Base-by-base conservation (phyloP, 371 early-diverging fungal genomes). In the Entomophthora muscae region DNA sequence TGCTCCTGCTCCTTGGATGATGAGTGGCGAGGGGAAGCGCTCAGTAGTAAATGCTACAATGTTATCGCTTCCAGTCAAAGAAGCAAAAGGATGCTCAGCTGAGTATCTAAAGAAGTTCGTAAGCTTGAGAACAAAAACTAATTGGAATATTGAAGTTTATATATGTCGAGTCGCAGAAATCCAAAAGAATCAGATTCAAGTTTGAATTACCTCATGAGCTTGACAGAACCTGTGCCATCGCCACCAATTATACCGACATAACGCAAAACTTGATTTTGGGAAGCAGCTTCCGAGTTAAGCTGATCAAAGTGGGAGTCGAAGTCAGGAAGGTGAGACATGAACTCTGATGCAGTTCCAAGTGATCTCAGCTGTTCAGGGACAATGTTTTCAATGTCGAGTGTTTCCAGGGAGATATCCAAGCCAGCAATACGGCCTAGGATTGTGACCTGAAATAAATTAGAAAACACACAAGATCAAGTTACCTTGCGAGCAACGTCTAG, bases 401-500 rank as follows among this genome's bases (percentile, higher is more conserved):
- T 83, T 23, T 83, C 83, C 59, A 88, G 75, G 58, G 82, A 76
- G 32, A 94, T 67, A 60, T 81, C 79, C 65, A 88, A 66, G 3
- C 95, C 95, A 28, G 92, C 88, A 29, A 89, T 74, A 58, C 98
- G 88, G 23, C 86, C 93, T 24, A 94, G 79, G 61, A 97, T 97
- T 5, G 83, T 81, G 27, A 85, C 86, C 79, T 79, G 69, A 23
- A 27, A 26, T 32, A n/a, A 28, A 28, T 52, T 30, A 52, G 53
- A 29, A 57, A 29, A 30, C 17, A 62, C 13, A 29, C 30, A 10
- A 65, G n/a, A n/a, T 13, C n/a, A 7, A 57, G 66, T 66, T 55
- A 85, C 89, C 77, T 97, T 97, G 65, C 98, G 88, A 22, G 91
- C 97, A n/a, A 98, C 95, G 70, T 98, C 98, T 86, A 95, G 83